A percentile compares a stretch with the other conserved stretches of the same genome.
Evolutionary conservation across 2,329 filamentous ascomycete genomes (phyloP).

Genomic region (Penicillium decumbens): DNA sequence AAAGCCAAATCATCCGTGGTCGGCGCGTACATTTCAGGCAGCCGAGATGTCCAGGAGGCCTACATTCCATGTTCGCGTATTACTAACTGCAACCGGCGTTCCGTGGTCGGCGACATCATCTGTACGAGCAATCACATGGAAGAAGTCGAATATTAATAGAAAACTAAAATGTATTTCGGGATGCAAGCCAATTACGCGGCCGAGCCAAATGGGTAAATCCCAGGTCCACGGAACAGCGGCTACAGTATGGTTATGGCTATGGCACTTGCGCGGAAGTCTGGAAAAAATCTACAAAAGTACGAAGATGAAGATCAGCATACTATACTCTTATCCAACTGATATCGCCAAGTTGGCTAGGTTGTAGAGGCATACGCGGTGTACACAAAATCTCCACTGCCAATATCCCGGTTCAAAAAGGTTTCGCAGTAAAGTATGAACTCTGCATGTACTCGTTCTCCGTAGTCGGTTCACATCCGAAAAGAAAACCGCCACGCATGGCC

Average conservation of each 20-base stretch:
- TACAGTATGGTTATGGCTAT: too few species aligned
- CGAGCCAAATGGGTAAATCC: background rate
- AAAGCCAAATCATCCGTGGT: slow-evolving; percentile 6
- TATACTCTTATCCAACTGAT: background rate
- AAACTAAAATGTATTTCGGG: background rate
- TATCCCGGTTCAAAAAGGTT: background rate
- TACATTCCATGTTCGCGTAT: slow-evolving; percentile 1
- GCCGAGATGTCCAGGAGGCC: slow-evolving; percentile 7
- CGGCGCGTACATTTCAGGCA: slow-evolving; percentile 15
- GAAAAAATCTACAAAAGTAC: too few species aligned
- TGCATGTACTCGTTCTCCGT: too few species aligned
- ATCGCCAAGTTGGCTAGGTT: background rate
- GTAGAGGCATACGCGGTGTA: background rate
- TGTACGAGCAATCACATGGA: slow-evolving; percentile 8
- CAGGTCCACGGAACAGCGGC: slow-evolving; percentile 15
- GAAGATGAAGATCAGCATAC: background rate
- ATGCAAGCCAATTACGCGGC: slow-evolving; percentile 20
- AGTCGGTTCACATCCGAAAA: slow-evolving; percentile 12
- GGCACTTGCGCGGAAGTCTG: too few species aligned
- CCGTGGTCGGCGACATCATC: slow-evolving; percentile 3
- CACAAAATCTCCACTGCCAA: background rate
- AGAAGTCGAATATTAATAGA: slow-evolving; percentile 4
- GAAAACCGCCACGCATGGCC: slow-evolving; percentile 1
- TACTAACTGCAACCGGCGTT: slow-evolving; percentile 9
- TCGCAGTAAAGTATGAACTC: too few species aligned